A percentile compares a stretch with the other conserved stretches of the same genome.
Evolutionary conservation across 768 basidiomycete species (phyloP).

Genomic region (Suillus sp.): DNA sequence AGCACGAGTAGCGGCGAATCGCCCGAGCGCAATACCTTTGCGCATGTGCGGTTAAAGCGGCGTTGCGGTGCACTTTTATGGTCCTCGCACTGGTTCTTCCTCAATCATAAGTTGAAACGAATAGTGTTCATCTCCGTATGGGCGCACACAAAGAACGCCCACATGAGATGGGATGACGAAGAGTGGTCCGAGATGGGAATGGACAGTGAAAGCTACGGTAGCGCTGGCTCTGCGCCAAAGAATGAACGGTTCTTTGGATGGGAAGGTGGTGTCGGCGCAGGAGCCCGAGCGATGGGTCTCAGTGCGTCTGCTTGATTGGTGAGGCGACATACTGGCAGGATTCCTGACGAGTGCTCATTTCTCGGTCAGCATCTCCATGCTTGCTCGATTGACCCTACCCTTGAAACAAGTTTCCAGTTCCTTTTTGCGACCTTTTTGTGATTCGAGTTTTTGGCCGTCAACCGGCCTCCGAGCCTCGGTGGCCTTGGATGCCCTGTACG

Average conservation of each 20-base stretch:
- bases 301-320: conserved; percentile 33
- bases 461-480: neutral
- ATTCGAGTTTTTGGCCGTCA: conserved; percentile 4
- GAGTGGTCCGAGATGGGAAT: conserved; percentile 39
- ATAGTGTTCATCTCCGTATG: conserved; percentile 91
- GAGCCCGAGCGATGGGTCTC: conserved; percentile 81
- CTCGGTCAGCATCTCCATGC: neutral
- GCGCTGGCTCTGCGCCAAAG: conserved; percentile 25
- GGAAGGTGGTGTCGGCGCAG: conserved; percentile 77
- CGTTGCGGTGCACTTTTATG: conserved; percentile 82
- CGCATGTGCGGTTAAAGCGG: conserved; percentile 53
- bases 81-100: conserved; percentile 98
- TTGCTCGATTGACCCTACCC: conserved; percentile 1
- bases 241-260: conserved; percentile 76
- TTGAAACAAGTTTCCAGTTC: neutral
- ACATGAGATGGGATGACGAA: conserved; percentile 51
- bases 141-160: conserved; percentile 72
- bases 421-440: conserved; percentile 3
- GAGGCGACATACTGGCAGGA: conserved; percentile 22
- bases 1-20: conserved; percentile 37
- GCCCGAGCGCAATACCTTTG: conserved; percentile 38
- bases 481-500: conserved; percentile 2
- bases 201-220: conserved; percentile 38
- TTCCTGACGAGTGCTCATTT: conserved; percentile 18
- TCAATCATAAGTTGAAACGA: conserved; percentile 90